Percentiles rank a stretch among this genome's conserved stretches.
Evolutionary conservation across 305 asterid genomes (phyloP).

Genomic region (Rubia balearica): DNA sequence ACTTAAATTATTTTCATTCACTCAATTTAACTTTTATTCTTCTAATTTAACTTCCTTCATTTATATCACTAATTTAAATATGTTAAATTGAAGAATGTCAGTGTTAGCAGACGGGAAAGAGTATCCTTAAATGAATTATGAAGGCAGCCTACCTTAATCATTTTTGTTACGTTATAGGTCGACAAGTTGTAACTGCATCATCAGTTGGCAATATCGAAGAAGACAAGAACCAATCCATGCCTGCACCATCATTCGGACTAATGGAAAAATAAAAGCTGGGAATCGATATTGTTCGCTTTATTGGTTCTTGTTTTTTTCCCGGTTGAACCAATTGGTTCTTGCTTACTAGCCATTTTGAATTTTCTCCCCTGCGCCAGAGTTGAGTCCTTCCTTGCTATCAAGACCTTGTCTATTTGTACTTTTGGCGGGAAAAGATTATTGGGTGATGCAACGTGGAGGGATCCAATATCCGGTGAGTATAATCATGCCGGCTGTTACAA

Average conservation of each 20-base stretch:
- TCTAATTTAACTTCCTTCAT: too few relatives aligned
- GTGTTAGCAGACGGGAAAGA: too few relatives aligned
- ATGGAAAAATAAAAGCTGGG: neutral
- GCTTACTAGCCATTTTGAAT: neutral
- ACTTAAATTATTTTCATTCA: too few relatives aligned
- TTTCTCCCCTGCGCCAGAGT: neutral
- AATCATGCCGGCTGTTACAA: too few relatives aligned
- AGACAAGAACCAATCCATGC: constrained; percentile 7
- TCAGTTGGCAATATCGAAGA: constrained; percentile 3
- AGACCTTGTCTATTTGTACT: neutral
- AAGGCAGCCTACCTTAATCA: neutral
- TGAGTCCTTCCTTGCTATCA: neutral
- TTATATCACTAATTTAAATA: too few relatives aligned
- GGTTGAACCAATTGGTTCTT: neutral
- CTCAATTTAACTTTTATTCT: too few relatives aligned
- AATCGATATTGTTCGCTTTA: neutral
- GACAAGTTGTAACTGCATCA: constrained; percentile 7
- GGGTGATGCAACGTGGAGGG: too few relatives aligned
- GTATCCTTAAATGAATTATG: neutral
- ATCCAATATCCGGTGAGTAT: too few relatives aligned
- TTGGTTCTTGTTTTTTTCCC: neutral
- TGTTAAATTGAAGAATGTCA: too few relatives aligned
- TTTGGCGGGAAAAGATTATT: too few relatives aligned
- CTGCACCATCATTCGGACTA: constrained; percentile 6
- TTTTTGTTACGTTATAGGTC: constrained; percentile 3